Conservation (phyloP, 2,329 filamentous ascomycete genomes). For the Aspergillus proliferans region DNA sequence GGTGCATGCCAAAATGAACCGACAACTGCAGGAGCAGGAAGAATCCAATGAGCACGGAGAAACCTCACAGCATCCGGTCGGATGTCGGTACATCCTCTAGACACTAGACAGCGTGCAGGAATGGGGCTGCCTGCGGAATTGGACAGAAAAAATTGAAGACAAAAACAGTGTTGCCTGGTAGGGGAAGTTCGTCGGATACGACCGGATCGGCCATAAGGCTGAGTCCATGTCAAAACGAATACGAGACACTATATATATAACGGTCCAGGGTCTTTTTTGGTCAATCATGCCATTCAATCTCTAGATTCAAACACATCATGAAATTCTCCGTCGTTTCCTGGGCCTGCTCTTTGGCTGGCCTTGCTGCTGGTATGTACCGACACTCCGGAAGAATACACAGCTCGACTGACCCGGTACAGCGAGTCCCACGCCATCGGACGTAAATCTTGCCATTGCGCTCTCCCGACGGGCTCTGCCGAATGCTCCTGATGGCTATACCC, state of each 20-base stretch:
- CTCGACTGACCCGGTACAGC: not conserved
- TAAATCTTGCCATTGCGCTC: not conserved
- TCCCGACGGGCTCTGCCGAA: constrained; percentile 41
- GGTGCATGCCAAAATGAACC: constrained; percentile 29
- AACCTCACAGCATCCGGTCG: no score
- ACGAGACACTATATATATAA: no score
- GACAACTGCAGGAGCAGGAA: no score
- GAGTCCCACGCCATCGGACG: not conserved
- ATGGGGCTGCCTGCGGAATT: not conserved
- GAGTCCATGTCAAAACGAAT: not conserved
- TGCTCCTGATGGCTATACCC: constrained; percentile 65
- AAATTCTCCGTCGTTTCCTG: not conserved
- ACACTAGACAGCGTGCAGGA: no score
- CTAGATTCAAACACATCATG: not conserved
- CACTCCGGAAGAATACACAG: not conserved
- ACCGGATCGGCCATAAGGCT: not conserved
- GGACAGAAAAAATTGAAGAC: no score
- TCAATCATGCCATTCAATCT: no score
- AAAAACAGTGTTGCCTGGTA: not conserved
- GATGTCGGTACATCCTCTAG: no score
- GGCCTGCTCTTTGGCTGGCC: not conserved
- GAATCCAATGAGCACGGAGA: no score
- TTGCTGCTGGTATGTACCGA: not conserved
- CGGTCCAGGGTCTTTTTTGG: no score
- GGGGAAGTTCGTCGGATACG: not conserved